phyloP scores from a whole-genome alignment of 2,329 filamentous ascomycete genomes.

The Colletotrichum melonis region DNA sequence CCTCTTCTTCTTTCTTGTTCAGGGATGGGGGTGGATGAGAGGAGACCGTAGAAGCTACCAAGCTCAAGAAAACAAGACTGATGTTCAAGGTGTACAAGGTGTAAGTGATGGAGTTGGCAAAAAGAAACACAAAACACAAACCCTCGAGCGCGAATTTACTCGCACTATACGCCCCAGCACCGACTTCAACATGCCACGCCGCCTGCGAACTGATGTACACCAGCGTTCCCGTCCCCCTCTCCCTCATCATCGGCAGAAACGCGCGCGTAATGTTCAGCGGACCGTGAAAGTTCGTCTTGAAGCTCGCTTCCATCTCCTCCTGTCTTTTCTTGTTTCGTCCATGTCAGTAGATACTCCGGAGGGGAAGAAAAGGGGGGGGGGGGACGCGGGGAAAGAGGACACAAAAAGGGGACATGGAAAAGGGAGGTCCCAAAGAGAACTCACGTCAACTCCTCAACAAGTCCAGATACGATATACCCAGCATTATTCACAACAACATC shows the following conservation, averaged over 20 bases:
- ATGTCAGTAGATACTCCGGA: not conserved
- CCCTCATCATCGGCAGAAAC: conserved; percentile 45
- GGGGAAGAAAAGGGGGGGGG: too few relatives aligned
- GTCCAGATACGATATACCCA: conserved; percentile 40
- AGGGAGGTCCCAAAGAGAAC: not conserved
- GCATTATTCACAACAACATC: conserved; percentile 47
- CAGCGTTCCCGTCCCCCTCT: conserved; percentile 44
- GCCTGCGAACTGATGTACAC: conserved; percentile 50
- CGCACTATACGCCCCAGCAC: conserved; percentile 45
- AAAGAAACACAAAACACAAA: not conserved
- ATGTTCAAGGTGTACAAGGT: too few relatives aligned
- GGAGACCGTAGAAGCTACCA: too few relatives aligned
- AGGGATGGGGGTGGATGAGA: too few relatives aligned
- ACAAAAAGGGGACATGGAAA: not conserved
- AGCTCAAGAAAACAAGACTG: too few relatives aligned
- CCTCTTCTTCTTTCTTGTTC: too few relatives aligned
- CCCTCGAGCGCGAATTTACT: conserved; percentile 48
- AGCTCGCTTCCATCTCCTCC: conserved; percentile 15
- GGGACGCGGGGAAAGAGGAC: too few relatives aligned
- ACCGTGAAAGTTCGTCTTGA: conserved; percentile 52
- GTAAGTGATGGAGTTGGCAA: too few relatives aligned
- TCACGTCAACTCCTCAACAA: conserved; percentile 13
- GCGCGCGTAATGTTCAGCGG: conserved; percentile 50
- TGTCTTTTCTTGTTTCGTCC: not conserved
- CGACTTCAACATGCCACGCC: conserved; percentile 46